Base-by-base conservation (phyloP, 1,284 basidiomycete species). In the Athelia sp. region DNA sequence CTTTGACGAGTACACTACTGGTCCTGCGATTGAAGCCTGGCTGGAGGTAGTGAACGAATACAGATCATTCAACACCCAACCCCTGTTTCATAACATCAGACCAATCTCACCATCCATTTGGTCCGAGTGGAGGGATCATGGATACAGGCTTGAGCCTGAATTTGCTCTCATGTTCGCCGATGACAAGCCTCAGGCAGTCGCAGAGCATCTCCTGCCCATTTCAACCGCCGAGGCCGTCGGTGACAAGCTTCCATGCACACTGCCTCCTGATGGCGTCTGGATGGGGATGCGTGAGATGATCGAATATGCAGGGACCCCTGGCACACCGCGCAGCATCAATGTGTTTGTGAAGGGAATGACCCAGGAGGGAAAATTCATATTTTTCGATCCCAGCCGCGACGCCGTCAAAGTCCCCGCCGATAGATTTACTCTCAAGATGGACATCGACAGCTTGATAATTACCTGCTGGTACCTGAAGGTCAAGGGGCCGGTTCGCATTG, bases 381-480 rank as follows among this genome's bases (percentile, higher is more conserved):
- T 2, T 11, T 17, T 58, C 0, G 38, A 57, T n/a, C 45, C 53
- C 0, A 48, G 53, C 59, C 8, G 9, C 2, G 1, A 2, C 52
- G 0, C 2, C 45, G 0, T 1, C 57, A 8, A 0, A 19, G 11
- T n/a, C n/a, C n/a, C n/a, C n/a, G 11, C 1, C 0, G 10, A 52
- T 0, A 23, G 49, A 1, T 45, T 59, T 1, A 1, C 45, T 0
- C 40, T 58, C 11, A 55, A 46, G 0, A 35, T 57, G 0, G 17
- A 55, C 18, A 59, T 58, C 3, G 50, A 59, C 23, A 58, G 56
- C 23, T 43, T 58, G 19, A 53, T 58, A 0, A 59, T 55, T 52
- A 49, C 9, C n/a, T 1, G 56, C 51, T 1, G 47, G 6, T 3
- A 11, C n/a, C 3, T 57, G 0, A 14, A 48, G 0, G 56, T 44